Conservation (phyloP, 306 rosid genomes). For the Alnus rubra region DNA sequence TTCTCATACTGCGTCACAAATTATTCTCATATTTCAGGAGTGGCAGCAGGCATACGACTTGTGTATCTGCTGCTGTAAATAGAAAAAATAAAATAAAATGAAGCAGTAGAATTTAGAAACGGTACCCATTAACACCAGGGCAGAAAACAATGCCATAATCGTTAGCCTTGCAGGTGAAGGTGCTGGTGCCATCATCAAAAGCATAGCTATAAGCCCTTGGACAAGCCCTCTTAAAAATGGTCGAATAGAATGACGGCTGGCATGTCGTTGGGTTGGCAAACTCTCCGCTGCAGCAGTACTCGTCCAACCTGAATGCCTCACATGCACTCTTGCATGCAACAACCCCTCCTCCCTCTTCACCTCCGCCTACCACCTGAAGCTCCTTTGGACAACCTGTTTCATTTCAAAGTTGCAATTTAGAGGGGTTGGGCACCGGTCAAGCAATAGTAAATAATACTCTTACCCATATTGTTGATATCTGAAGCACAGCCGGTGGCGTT, state of each 20-base stretch:
- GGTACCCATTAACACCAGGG: slow-evolving; percentile 51
- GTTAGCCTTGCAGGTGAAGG: slow-evolving; percentile 84
- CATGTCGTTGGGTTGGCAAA: slow-evolving; percentile 84
- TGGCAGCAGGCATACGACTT: neutral
- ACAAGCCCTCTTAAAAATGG: slow-evolving; percentile 85
- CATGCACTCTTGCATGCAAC: slow-evolving; percentile 89
- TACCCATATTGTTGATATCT: slow-evolving; percentile 65
- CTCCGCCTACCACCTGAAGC: slow-evolving; percentile 75
- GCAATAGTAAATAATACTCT: neutral
- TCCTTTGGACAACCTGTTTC: slow-evolving; percentile 88
- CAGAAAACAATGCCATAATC: slow-evolving; percentile 77
- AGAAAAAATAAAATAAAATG: neutral
- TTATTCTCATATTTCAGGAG: slow-evolving; percentile 16
- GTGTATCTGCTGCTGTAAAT: neutral
- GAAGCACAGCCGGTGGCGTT: slow-evolving; percentile 82
- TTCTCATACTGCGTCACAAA: slow-evolving; percentile 40
- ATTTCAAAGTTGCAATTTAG: slow-evolving; percentile 4
- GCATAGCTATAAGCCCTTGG: slow-evolving; percentile 94
- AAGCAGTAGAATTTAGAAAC: neutral
- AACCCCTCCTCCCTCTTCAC: slow-evolving; percentile 50
- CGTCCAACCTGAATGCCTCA: slow-evolving; percentile 78
- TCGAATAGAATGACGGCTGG: slow-evolving; percentile 68
- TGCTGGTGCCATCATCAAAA: slow-evolving; percentile 87
- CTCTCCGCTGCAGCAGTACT: slow-evolving; percentile 83
- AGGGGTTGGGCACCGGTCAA: neutral